Base-by-base conservation (phyloP, 257 asterid species). In the Solanum ossicruentum region DNA sequence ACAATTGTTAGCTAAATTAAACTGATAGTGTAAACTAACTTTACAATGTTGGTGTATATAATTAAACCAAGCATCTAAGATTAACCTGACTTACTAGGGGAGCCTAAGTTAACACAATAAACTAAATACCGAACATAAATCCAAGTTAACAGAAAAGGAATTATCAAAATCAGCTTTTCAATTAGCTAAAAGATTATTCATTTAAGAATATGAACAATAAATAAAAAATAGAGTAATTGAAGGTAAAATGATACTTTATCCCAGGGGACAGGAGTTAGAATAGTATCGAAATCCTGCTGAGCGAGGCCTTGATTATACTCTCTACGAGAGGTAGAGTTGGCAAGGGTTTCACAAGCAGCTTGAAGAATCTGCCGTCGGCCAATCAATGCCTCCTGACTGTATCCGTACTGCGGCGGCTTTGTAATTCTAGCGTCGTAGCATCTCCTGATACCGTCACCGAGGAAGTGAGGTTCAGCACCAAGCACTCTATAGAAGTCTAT, bases 301-400 rank as follows among this genome's bases (percentile, higher is more conserved):
- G 95, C 93, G 20, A 97, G 97, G 9, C 97, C 92, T 70, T 91
- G 92, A 85, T 95, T 95, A 85, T 97, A 95, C 70, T 97, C 98
- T 84, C 98, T 87, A 36, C 99, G 92, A 18, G 98, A 93, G 28
- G 92, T 86, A 36, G 94, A 87, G 86, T 90, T 88, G 16, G 94
- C 94, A 21, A 97, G 92, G 54, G 98, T 97, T 83, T 97, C 98
- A 84, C 97, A 95, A 84, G 99, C 99, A 12, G 97, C 98, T 87
- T 97, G 98, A 67, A 97, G 97, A 82, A 95, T 93, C 92, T 94
- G 96, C 52, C 98, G 89, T 15, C 99, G 90, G 87, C 96, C 91
- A 84, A 97, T 88, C 89, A 95, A 89, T 60, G 94, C 96, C 17
- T 95, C 99, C 84, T 97, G 94, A 81, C 94, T 93, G 88, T 91